These are phyloP conservation scores for Mikania micrantha DNA, from an alignment of 129 eudicot species.

Conservation along the genomic window DNA sequence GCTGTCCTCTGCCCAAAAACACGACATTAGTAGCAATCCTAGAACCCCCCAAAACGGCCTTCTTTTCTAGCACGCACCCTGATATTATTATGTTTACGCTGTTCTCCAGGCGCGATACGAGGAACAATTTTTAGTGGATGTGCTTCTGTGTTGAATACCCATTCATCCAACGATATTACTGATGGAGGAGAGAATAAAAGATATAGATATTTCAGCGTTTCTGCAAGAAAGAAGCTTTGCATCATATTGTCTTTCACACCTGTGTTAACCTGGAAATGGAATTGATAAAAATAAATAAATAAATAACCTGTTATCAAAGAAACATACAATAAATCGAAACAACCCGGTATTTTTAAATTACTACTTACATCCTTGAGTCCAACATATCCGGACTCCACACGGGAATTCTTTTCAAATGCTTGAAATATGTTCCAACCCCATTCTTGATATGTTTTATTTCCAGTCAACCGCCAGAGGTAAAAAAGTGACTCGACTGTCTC, in stretches of 20 bases:
- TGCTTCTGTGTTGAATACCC: constrained; percentile 99
- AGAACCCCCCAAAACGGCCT: constrained; percentile 63
- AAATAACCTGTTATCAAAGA: too few relatives aligned
- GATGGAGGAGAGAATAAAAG: constrained; percentile 90
- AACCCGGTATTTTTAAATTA: neutral
- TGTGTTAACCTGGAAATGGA: constrained; percentile 60
- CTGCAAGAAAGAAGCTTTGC: constrained; percentile 99
- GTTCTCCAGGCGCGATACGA: constrained; percentile 31
- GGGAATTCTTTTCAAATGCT: constrained; percentile 96
- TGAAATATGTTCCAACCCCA: constrained; percentile 99
- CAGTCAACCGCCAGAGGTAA: constrained; percentile 95
- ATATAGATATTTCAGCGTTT: constrained; percentile 87
- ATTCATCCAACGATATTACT: constrained; percentile 81
- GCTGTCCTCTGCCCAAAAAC: constrained; percentile 19
- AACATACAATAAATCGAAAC: neutral
- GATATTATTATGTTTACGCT: constrained; percentile 22
- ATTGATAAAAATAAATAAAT: neutral
- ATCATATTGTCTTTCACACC: constrained; percentile 98
- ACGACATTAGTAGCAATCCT: constrained; percentile 9
- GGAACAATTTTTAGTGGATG: constrained; percentile 79
- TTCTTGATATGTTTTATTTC: constrained; percentile 94
- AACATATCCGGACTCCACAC: constrained; percentile 91
- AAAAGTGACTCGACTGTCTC: constrained; percentile 97
- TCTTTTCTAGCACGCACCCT: constrained; percentile 65
- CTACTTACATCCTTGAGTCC: constrained; percentile 96